Evolutionary conservation across 208 protist genomes (phyloP).

Genomic region (Herpetomonas muscarum): DNA sequence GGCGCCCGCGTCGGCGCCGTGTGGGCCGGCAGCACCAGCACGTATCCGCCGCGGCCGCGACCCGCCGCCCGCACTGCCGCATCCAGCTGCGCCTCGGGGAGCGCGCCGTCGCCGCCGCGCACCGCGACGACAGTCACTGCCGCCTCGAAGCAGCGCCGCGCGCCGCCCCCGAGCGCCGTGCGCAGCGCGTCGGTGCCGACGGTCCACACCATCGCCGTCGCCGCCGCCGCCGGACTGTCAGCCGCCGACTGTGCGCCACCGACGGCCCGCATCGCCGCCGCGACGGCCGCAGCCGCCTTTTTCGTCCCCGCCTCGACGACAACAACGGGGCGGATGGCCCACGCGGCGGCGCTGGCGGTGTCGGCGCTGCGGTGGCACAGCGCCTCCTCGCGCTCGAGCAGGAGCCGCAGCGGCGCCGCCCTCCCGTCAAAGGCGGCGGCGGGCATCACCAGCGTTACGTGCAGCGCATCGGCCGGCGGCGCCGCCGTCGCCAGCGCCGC

Average conservation of each 20-base stretch:
- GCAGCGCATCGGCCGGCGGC: too few species aligned
- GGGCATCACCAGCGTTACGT: background rate
- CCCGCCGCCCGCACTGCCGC: background rate
- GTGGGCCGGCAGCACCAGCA: background rate
- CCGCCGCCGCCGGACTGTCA: background rate
- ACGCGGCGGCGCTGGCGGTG: background rate
- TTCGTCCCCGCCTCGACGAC: background rate
- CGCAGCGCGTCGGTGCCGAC: background rate
- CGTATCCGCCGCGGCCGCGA: background rate
- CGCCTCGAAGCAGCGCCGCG: background rate
- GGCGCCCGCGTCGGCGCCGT: background rate
- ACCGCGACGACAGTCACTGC: background rate
- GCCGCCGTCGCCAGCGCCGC: too few species aligned
- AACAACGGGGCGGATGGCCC: background rate
- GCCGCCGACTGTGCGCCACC: background rate
- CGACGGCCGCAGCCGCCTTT: background rate
- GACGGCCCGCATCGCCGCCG: background rate
- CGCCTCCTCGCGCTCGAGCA: constrained; percentile 1
- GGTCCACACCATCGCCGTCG: constrained; percentile 1
- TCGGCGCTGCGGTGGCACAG: background rate
- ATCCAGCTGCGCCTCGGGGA: background rate
- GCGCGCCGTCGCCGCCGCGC: background rate
- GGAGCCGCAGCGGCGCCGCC: background rate
- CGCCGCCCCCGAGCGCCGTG: background rate
- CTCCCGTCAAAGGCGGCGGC: background rate